phyloP scores from a whole-genome alignment of 108 stramenopile species.

The Nannochloropsis gaditana region DNA sequence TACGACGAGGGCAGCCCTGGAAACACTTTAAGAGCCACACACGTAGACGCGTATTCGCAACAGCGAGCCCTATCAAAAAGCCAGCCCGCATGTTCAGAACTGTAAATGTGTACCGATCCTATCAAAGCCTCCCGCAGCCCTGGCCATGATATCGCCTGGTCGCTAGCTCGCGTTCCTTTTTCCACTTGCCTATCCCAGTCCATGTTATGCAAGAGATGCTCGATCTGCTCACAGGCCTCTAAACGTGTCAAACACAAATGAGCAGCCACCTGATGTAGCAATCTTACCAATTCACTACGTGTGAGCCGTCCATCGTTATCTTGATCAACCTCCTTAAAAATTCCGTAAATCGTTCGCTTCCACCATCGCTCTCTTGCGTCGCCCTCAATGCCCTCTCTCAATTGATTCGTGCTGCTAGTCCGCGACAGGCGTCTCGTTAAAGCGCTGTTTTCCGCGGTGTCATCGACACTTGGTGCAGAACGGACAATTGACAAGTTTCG shows the following conservation, averaged over 20 bases:
- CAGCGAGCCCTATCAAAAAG: neutral
- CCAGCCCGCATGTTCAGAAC: conserved; percentile 15
- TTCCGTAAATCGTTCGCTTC: neutral
- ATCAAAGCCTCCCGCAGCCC: neutral
- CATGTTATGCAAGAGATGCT: neutral
- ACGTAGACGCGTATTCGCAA: neutral
- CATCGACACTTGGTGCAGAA: neutral
- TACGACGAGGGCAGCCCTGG: neutral
- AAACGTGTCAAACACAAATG: neutral
- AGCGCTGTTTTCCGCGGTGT: neutral
- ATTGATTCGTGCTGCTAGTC: neutral
- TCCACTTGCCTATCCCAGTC: neutral
- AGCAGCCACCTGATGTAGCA: neutral
- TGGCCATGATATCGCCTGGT: neutral
- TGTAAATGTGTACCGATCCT: neutral
- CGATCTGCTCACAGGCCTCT: neutral
- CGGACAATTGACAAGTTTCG: neutral
- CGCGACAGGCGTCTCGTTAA: neutral
- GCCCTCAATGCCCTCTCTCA: neutral
- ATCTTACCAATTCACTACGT: neutral
- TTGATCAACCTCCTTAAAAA: neutral
- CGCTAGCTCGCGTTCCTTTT: neutral
- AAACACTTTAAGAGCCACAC: neutral
- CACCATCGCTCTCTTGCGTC: neutral
- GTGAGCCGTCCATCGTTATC: neutral